phyloP scores from a whole-genome alignment of 129 eudicot genomes.

The Ambrosia artemisiifolia region DNA sequence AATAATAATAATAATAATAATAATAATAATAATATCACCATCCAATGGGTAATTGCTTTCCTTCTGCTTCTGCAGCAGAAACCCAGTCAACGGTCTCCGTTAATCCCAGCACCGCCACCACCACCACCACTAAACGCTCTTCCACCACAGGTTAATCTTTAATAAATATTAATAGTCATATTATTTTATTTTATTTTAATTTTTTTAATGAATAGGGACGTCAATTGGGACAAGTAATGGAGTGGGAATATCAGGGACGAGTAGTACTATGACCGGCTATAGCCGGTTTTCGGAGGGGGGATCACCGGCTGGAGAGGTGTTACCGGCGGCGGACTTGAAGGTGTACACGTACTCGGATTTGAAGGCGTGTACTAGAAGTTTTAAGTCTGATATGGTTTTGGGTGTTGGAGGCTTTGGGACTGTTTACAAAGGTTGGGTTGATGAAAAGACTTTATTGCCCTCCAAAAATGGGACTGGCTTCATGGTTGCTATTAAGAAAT shows the following conservation, averaged over 20 bases:
- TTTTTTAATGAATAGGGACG: neutral
- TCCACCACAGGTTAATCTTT: slow-evolving; percentile 46
- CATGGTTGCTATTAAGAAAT: slow-evolving; percentile 73
- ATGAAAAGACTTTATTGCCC: slow-evolving; percentile 59
- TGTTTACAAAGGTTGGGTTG: slow-evolving; percentile 85
- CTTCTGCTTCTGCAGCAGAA: slow-evolving; percentile 29
- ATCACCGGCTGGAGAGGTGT: slow-evolving; percentile 42
- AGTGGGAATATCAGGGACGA: slow-evolving; percentile 43
- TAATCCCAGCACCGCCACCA: slow-evolving; percentile 29
- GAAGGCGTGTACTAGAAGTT: slow-evolving; percentile 59
- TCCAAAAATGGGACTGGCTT: slow-evolving; percentile 46
- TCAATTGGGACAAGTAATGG: slow-evolving; percentile 43
- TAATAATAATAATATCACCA: neutral
- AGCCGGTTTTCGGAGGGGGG: slow-evolving; percentile 22
- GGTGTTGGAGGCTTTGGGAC: slow-evolving; percentile 90
- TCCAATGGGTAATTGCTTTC: slow-evolving; percentile 61
- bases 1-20: neutral
- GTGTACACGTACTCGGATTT: slow-evolving; percentile 56
- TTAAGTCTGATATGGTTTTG: slow-evolving; percentile 65
- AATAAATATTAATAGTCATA: too few species aligned
- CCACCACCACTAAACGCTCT: slow-evolving; percentile 36
- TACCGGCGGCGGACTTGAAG: slow-evolving; percentile 64
- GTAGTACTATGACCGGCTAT: slow-evolving; percentile 48
- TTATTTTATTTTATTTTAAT: too few species aligned
- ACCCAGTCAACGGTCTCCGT: slow-evolving; percentile 30